Evolutionary conservation across 73 alveolate species (phyloP).

Genomic region (Uronychia setigera): DNA sequence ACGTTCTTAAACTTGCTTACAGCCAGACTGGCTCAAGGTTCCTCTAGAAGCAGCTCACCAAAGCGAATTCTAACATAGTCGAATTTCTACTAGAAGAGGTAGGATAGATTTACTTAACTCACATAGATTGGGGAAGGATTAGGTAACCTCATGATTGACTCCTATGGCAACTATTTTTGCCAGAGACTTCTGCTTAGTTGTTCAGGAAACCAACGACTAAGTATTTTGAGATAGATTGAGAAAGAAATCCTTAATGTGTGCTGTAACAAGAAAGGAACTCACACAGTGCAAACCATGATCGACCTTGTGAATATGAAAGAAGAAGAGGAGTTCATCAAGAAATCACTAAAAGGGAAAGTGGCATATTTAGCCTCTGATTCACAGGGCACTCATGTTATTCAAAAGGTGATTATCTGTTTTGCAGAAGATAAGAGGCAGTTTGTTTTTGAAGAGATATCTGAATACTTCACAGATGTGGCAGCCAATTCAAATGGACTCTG

Average conservation of each 20-base stretch:
- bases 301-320: slow-evolving; percentile 61
- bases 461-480: slow-evolving; percentile 57
- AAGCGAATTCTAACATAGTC: slow-evolving; percentile 39
- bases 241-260: slow-evolving; percentile 60
- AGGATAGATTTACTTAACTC: no score
- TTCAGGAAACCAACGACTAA: slow-evolving; percentile 48
- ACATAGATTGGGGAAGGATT: slow-evolving; percentile 33
- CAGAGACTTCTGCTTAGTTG: slow-evolving; percentile 60
- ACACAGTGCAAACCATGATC: slow-evolving; percentile 73
- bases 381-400: slow-evolving; percentile 82
- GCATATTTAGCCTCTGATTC: slow-evolving; percentile 60
- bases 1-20: slow-evolving; percentile 24
- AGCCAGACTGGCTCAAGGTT: slow-evolving; percentile 61
- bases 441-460: slow-evolving; percentile 62
- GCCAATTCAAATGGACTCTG: slow-evolving; percentile 72
- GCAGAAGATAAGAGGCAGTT: slow-evolving; percentile 64
- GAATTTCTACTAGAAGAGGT: slow-evolving; percentile 38
- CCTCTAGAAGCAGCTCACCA: slow-evolving; percentile 40
- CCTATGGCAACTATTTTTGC: slow-evolving; percentile 81
- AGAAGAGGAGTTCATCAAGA: slow-evolving; percentile 65
- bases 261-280: slow-evolving; percentile 80
- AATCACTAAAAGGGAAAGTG: slow-evolving; percentile 61
- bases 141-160: slow-evolving; percentile 61
- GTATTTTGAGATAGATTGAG: slow-evolving; percentile 44
- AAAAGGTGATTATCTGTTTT: slow-evolving; percentile 65